Conservation (phyloP, 2,329 filamentous ascomycete species). For the Talaromyces sp. region DNA sequence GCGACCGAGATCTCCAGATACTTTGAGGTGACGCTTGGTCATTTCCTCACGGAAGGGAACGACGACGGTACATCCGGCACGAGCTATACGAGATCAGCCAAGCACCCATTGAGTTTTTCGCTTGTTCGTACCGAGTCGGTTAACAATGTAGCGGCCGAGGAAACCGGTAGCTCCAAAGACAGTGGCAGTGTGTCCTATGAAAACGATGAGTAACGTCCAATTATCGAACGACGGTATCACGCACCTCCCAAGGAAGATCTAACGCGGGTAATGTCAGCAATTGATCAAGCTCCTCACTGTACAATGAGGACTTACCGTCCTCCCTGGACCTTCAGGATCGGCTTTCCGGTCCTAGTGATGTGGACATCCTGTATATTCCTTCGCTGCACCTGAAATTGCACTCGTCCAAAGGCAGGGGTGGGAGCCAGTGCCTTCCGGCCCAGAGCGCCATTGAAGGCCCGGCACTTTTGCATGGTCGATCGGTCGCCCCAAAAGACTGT, state of each 20-base stretch:
- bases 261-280: conserved; percentile 20
- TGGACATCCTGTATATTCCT: conserved; percentile 71
- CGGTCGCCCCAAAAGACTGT: conserved; percentile 21
- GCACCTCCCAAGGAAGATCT: conserved; percentile 86
- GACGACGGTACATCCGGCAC: conserved; percentile 90
- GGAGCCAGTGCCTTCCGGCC: conserved; percentile 37
- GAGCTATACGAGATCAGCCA: conserved; percentile 56
- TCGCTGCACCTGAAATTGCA: conserved; percentile 45
- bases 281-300: conserved; percentile 19
- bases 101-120: conserved; percentile 25
- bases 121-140: conserved; percentile 68
- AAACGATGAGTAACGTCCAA: conserved; percentile 26
- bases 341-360: conserved; percentile 94
- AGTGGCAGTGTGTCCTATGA: conserved; percentile 83
- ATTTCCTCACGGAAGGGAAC: conserved; percentile 95
- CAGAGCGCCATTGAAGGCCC: conserved; percentile 41
- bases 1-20: conserved; percentile 88
- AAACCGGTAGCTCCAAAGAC: conserved; percentile 98
- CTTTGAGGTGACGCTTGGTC: conserved; percentile 93
- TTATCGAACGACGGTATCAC: conserved; percentile 21
- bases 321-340: conserved; percentile 81
- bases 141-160: conserved; percentile 94
- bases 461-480: conserved; percentile 47
- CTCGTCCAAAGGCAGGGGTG: conserved; percentile 28
- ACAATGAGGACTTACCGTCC: conserved; percentile 65